Percentiles rank a stretch among this genome's conserved stretches.
These are phyloP conservation scores for Venturia aucupariae DNA, from an alignment of 2,329 filamentous ascomycete species.

Conservation along the genomic window DNA sequence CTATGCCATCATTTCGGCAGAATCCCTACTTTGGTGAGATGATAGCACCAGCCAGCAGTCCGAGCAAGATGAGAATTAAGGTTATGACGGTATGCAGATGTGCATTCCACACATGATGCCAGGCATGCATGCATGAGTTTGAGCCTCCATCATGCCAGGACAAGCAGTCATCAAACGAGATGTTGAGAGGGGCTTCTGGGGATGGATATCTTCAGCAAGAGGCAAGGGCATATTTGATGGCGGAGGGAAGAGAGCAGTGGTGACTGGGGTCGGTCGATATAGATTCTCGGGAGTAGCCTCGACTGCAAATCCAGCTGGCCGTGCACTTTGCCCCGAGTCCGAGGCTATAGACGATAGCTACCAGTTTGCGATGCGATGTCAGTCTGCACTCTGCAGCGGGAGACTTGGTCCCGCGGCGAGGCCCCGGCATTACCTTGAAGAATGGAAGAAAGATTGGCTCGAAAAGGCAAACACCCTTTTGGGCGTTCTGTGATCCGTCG, in stretches of 20 bases:
- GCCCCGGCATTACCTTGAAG: constrained; percentile 8
- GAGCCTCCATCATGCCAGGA: background rate
- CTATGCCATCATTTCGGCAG: background rate
- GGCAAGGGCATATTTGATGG: background rate
- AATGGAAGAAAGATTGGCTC: constrained; percentile 2
- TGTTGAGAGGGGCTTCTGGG: background rate
- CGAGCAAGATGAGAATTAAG: background rate
- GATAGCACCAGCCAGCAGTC: background rate
- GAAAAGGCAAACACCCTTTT: background rate
- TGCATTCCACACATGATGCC: background rate
- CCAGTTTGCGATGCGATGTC: background rate
- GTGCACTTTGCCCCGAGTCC: background rate
- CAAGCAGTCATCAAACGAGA: background rate
- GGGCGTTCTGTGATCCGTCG: constrained; percentile 5
- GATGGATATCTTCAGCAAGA: background rate
- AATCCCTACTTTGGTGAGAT: background rate
- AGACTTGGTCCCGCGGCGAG: background rate
- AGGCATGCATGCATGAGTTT: background rate
- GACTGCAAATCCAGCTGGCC: background rate
- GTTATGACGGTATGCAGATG: background rate
- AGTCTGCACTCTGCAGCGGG: background rate
- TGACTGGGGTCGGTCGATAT: too few relatives aligned
- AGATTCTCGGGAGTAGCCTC: background rate
- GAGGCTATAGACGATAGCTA: too few relatives aligned
- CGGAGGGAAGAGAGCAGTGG: too few relatives aligned